phyloP scores from a whole-genome alignment of 148 eudicot genomes.

The Camellia granthamiana region DNA sequence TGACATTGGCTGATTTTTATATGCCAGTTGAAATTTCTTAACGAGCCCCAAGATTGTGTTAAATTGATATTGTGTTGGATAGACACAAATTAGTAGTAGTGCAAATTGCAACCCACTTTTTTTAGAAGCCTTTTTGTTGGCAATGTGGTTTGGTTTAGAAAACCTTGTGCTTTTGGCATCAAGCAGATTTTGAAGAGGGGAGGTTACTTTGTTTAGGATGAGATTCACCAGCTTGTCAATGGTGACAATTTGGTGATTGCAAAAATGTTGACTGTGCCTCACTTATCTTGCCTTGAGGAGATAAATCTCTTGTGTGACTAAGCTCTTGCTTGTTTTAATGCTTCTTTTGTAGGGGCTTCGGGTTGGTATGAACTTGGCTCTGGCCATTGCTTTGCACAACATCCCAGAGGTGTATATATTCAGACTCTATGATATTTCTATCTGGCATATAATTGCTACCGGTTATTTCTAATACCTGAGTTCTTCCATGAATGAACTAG shows the following conservation, averaged over 20 bases:
- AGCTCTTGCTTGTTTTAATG: slow-evolving; percentile 14
- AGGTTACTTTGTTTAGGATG: too few species aligned
- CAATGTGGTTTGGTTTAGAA: too few species aligned
- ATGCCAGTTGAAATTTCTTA: neutral
- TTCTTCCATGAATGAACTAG: slow-evolving; percentile 10
- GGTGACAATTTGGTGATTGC: neutral
- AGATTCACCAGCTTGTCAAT: neutral
- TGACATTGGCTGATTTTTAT: neutral
- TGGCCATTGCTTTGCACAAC: slow-evolving; percentile 96
- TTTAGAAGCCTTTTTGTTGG: too few species aligned
- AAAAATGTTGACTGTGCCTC: neutral
- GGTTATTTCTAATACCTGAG: slow-evolving; percentile 11
- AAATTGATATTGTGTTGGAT: neutral
- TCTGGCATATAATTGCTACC: neutral
- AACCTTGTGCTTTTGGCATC: too few species aligned
- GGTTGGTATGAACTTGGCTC: slow-evolving; percentile 90
- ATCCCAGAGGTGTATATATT: slow-evolving; percentile 78
- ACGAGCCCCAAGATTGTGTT: neutral
- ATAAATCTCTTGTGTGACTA: neutral
- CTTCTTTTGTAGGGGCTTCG: slow-evolving; percentile 71
- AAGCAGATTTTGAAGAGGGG: too few species aligned
- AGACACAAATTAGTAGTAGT: neutral
- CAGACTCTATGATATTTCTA: neutral
- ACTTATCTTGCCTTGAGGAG: neutral
- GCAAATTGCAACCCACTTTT: neutral